These are phyloP conservation scores for Termitomyces sp. DNA, from an alignment of 768 basidiomycete genomes.

Conservation along the genomic window DNA sequence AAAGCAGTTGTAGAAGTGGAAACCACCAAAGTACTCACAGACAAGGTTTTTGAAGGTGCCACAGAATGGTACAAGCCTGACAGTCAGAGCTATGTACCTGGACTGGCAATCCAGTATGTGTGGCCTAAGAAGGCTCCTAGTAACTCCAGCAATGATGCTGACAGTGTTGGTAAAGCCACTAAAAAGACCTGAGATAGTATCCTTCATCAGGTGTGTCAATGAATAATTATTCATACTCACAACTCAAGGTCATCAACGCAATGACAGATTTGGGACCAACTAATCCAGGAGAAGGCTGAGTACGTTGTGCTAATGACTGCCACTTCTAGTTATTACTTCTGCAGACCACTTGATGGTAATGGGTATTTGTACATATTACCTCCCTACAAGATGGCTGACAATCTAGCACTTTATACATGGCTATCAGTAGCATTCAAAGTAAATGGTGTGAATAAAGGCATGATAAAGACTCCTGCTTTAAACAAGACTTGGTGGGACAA, in stretches of 20 bases:
- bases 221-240: too few species aligned
- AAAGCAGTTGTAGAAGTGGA: not conserved
- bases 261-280: not conserved
- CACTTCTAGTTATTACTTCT: not conserved
- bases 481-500: not conserved
- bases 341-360: not conserved
- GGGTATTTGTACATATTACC: not conserved
- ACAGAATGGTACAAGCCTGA: not conserved
- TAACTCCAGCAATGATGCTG: not conserved
- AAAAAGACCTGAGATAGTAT: not conserved
- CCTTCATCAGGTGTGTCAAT: not conserved
- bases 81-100: not conserved
- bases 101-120: not conserved
- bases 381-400: not conserved
- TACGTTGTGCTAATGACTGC: not conserved
- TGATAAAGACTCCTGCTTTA: not conserved
- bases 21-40: not conserved
- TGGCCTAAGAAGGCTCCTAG: not conserved
- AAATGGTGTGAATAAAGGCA: not conserved
- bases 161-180: not conserved
- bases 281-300: not conserved
- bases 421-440: not conserved
- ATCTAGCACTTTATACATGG: not conserved
- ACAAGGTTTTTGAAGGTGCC: not conserved
- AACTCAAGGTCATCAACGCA: not conserved